Percentiles rank a stretch among this genome's conserved stretches.
Evolutionary conservation across 306 rosid genomes (phyloP).

Genomic region (Sphenostylis stenocarpa): DNA sequence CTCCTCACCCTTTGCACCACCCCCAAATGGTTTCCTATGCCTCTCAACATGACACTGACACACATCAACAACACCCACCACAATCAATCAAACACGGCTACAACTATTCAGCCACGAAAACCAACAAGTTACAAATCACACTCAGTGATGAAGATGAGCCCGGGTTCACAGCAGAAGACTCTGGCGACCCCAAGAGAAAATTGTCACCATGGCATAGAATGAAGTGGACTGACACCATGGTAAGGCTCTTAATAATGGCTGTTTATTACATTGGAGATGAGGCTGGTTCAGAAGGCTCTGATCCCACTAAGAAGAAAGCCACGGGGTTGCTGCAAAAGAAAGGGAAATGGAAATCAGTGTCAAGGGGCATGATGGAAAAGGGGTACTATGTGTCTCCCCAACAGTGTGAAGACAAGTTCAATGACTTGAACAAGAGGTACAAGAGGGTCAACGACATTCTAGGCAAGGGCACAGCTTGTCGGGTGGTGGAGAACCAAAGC

Average conservation of each 20-base stretch:
- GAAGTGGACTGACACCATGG: constrained; percentile 97
- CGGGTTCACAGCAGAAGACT: constrained; percentile 52
- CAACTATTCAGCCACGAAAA: constrained; percentile 38
- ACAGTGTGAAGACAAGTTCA: constrained; percentile 96
- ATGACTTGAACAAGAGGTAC: constrained; percentile 91
- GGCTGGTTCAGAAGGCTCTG: constrained; percentile 57
- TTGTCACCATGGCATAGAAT: constrained; percentile 93
- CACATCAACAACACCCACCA: constrained; percentile 43
- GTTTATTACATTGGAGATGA: constrained; percentile 92
- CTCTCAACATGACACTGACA: constrained; percentile 50
- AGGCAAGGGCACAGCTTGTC: constrained; percentile 91
- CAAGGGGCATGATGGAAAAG: constrained; percentile 86
- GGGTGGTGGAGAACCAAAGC: constrained; percentile 77
- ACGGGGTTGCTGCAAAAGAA: constrained; percentile 81
- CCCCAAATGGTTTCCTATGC: constrained; percentile 51
- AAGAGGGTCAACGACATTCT: constrained; percentile 93
- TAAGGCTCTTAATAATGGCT: constrained; percentile 79
- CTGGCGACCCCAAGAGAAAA: constrained; percentile 65
- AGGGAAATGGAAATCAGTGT: constrained; percentile 96
- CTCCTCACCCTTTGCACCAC: constrained; percentile 55
- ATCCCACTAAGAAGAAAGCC: constrained; percentile 53
- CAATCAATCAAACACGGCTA: constrained; percentile 53
- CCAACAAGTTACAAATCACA: constrained; percentile 28
- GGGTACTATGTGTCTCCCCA: constrained; percentile 92
- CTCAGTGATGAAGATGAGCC: constrained; percentile 82